Conservation (phyloP, 257 asterid genomes). For the Solanum lignicaule region DNA sequence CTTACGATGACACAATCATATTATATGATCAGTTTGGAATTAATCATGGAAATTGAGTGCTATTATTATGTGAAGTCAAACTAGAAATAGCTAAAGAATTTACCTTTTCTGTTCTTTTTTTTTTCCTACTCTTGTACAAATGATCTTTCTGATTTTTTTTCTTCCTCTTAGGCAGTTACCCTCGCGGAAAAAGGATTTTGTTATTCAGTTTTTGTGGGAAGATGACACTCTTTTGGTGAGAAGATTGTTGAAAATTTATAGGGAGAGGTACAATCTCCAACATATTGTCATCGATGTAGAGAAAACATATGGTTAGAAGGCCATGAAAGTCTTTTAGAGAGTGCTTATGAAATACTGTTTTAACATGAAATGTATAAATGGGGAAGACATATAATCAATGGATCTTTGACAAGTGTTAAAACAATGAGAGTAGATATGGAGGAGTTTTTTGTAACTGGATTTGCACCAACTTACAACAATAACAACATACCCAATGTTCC, state of each 20-base stretch:
- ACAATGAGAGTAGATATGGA: background rate
- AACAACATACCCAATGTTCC: background rate
- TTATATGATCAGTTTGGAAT: background rate
- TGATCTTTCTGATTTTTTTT: background rate
- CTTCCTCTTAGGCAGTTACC: background rate
- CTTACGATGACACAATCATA: background rate
- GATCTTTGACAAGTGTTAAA: background rate
- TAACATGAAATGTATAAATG: background rate
- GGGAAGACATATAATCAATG: background rate
- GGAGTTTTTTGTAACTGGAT: background rate
- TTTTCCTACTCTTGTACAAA: background rate
- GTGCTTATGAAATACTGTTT: background rate
- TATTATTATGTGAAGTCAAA: constrained; percentile 16
- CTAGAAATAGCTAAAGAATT: background rate
- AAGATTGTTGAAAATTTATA: background rate
- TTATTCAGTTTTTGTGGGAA: background rate
- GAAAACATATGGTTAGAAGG: background rate
- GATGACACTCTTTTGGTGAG: background rate
- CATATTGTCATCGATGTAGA: background rate
- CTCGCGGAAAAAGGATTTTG: background rate
- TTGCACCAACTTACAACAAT: background rate
- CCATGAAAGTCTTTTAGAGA: background rate
- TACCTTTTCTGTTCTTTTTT: background rate
- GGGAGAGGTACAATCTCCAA: background rate
- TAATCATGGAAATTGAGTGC: background rate